Evolutionary conservation across 306 rosid genomes (phyloP), one percentile per base, ranked within the genome.

Genomic region (Alnus rubra): DNA sequence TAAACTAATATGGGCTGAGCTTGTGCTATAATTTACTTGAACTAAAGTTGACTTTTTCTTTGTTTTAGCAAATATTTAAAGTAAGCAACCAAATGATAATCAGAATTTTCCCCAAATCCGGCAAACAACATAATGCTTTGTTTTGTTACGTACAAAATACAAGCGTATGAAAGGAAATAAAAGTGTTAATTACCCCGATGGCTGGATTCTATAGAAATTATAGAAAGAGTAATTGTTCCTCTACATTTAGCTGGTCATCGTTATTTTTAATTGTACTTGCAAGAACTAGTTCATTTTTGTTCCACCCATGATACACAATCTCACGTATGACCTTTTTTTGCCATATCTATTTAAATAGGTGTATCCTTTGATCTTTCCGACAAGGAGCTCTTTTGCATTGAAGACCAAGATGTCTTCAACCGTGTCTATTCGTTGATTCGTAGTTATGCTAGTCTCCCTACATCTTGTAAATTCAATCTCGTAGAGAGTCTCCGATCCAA

Each of bases 351-450:
- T 16, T 60, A 23, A 62, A 67, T 78, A 93, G 98, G 94, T n/a
- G 80, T 91, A 48, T 89, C 97, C 1, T 94, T 94, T 80, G 98
- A 94, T 81, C 97, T 94, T 49, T 94, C 97, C 2, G 97, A 92
- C 33, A 91, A 89, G 79, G 98, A 90, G 75, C 84, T 95, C 16
- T 84, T 87, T 48, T 92, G 95, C 73, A 78, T 95, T 1, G 92
- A 92, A 86, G 97, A 92, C 35, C 97, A 95, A 82, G 97, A 90
- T 64, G 82, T 90, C 47, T 95, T 95, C 70, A 97, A 92, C 75
- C 90, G 97, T 15, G 88, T 95, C 1, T 91, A 95, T 85, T 92
- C 98, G 0, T 69, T 95, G 80, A 73, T 91, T 76, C 87, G 88
- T 35, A 81, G 76, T 71, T 95, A 79, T 78, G 60, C 55, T n/a